These are phyloP conservation scores for Leccinum pellstonianum DNA, from an alignment of 768 basidiomycete genomes.

Conservation along the genomic window DNA sequence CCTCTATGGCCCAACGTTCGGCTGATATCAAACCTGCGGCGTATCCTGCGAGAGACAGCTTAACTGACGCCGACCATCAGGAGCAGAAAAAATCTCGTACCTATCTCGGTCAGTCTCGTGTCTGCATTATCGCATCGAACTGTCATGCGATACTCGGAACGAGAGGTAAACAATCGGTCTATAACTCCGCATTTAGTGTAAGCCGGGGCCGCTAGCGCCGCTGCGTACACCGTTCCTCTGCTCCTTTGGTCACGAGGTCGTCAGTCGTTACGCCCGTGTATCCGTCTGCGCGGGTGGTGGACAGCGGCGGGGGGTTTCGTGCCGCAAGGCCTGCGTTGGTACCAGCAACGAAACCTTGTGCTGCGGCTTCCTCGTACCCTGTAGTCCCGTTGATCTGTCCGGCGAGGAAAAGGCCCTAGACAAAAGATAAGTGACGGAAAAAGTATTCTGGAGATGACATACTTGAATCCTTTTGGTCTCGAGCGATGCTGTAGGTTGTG, in stretches of 20 bases:
- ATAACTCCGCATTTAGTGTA: conserved; percentile 4
- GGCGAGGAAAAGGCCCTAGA: conserved; percentile 78
- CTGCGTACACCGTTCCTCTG: conserved; percentile 80
- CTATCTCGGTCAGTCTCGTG: conserved; percentile 73
- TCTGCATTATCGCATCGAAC: conserved; percentile 91
- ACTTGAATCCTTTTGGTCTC: conserved; percentile 84
- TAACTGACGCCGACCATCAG: neutral
- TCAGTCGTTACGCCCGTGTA: conserved; percentile 92
- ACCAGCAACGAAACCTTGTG: conserved; percentile 80
- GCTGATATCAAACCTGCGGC: conserved; percentile 42
- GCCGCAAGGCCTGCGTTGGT: conserved; percentile 83
- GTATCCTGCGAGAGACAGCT: conserved; percentile 32
- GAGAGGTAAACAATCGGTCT: conserved; percentile 94
- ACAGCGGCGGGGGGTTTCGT: conserved; percentile 51
- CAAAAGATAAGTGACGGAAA: neutral
- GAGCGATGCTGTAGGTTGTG: conserved; percentile 55
- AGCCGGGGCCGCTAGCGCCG: neutral
- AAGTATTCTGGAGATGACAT: neutral
- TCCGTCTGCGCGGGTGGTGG: conserved; percentile 80
- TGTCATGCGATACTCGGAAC: conserved; percentile 88
- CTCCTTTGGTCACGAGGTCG: conserved; percentile 83
- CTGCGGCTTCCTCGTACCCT: conserved; percentile 93
- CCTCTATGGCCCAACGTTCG: conserved; percentile 57
- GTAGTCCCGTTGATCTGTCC: conserved; percentile 94
- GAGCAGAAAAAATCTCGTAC: conserved; percentile 32